These are phyloP conservation scores for Boletus huronensis DNA, from an alignment of 768 basidiomycete species.

Conservation along the genomic window DNA sequence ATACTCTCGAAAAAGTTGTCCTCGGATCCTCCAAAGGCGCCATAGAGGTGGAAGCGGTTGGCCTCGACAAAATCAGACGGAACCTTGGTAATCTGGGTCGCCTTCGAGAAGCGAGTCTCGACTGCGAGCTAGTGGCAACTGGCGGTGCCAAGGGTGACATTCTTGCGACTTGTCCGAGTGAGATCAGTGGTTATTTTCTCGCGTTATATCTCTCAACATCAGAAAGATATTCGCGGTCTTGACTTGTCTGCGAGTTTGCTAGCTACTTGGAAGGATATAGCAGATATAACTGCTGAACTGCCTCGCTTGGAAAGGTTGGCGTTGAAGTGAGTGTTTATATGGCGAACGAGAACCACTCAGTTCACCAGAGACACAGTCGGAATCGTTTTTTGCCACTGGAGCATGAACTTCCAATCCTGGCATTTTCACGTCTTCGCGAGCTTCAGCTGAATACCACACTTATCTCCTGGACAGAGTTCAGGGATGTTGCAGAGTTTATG, in stretches of 20 bases:
- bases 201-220: conserved; percentile 11
- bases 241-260: conserved; percentile 80
- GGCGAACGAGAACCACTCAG: conserved; percentile 13
- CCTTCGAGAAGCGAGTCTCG: conserved; percentile 78
- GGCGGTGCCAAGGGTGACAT: conserved; percentile 52
- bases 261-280: conserved; percentile 65
- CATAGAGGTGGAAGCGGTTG: conserved; percentile 85
- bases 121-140: conserved; percentile 58
- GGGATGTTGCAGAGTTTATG: conserved; percentile 48
- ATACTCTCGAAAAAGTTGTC: conserved; percentile 56
- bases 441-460: conserved; percentile 74
- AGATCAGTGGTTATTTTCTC: conserved; percentile 27
- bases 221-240: conserved; percentile 67
- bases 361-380: conserved; percentile 43
- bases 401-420: conserved; percentile 31
- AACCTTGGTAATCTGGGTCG: conserved; percentile 64
- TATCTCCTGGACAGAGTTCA: conserved; percentile 67
- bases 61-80: conserved; percentile 71
- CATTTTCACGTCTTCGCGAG: conserved; percentile 55
- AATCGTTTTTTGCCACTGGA: conserved; percentile 55
- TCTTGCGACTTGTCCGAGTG: conserved; percentile 62
- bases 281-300: conserved; percentile 59
- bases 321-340: conserved; percentile 65
- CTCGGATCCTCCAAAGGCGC: conserved; percentile 80
- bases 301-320: conserved; percentile 59